Evolutionary conservation across 106 monocot species (phyloP), one percentile per base, ranked within the genome.

Genomic region (Iris macrosiphon): DNA sequence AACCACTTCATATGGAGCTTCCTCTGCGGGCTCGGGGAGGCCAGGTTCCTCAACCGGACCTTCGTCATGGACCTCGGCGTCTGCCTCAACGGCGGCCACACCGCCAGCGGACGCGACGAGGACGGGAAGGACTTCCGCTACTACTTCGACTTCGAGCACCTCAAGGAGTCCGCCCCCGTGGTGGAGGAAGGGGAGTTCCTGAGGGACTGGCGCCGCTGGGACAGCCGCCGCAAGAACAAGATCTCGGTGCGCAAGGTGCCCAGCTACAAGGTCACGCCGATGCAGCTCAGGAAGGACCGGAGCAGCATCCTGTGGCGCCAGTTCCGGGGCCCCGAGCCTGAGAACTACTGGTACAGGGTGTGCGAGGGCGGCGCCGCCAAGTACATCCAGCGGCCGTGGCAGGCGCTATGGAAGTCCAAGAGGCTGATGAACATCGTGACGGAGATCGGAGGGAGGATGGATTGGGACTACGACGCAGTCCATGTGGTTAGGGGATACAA

Each of bases 121-220:
- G 94, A 88, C 10, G 83, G 83, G 22, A 95, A 82, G 64, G 94
- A 95, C 56, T 95, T 95, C 56, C 55, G 94, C 31, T 85, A 85
- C 57, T 95, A 95, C 76, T 95, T 89, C 28, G 89, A 95, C 65
- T 95, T 89, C 44, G 89, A 95, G 74, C 94, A 95, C 59, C 33
- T 95, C 47, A 79, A 70, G 76, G 79, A 85, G 20, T 79, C 85
- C 0, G 85, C 89, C 0, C 74, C 85, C 0, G 94, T 95, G 13
- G 50, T 95, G 4, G 94, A 95, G 51, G 89, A 89, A 68, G 20
- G 31, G 3, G 67, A 95, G 65, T 95, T 95, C 68, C 82, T 89
- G 82, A 55, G 28, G 3, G 89, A 95, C 52, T 89, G 94, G 94
- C 49, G 58, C 21, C 62, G 72, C 34, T 89, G 88, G 89, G 76